phyloP scores from a whole-genome alignment of 495 filamentous ascomycete species.

The Penicillium antarcticum region DNA sequence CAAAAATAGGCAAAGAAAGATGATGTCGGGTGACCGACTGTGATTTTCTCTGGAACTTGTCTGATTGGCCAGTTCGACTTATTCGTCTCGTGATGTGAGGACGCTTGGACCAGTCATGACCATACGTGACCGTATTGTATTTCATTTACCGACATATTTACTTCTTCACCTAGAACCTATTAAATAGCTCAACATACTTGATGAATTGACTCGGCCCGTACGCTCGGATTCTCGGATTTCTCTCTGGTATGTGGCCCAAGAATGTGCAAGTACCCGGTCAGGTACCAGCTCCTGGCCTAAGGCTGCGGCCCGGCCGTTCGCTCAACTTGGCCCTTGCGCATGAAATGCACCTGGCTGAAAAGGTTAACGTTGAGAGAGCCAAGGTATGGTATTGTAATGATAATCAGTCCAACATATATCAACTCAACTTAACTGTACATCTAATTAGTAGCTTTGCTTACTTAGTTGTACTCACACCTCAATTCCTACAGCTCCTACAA shows the following conservation, averaged over 20 bases:
- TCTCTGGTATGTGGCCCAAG: neutral
- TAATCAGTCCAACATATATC: too few species aligned
- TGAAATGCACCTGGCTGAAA: constrained; percentile 12
- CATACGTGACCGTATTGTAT: too few species aligned
- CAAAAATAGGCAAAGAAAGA: neutral
- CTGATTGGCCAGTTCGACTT: constrained; percentile 15
- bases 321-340: constrained; percentile 6
- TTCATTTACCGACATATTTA: too few species aligned
- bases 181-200: too few species aligned
- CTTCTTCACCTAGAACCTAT: too few species aligned
- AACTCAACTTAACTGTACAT: too few species aligned
- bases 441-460: too few species aligned
- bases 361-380: constrained; percentile 6
- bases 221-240: constrained; percentile 5
- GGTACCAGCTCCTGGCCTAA: neutral
- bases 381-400: too few species aligned
- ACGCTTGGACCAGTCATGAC: neutral
- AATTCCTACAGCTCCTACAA: too few species aligned
- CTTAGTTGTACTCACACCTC: too few species aligned
- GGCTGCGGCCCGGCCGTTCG: neutral
- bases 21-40: constrained; percentile 30
- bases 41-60: constrained; percentile 23
- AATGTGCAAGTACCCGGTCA: constrained; percentile 4
- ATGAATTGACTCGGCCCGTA: too few species aligned
- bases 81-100: neutral